Base-by-base conservation (phyloP, 2,329 filamentous ascomycete genomes). In the Tympanopsis confertula region DNA sequence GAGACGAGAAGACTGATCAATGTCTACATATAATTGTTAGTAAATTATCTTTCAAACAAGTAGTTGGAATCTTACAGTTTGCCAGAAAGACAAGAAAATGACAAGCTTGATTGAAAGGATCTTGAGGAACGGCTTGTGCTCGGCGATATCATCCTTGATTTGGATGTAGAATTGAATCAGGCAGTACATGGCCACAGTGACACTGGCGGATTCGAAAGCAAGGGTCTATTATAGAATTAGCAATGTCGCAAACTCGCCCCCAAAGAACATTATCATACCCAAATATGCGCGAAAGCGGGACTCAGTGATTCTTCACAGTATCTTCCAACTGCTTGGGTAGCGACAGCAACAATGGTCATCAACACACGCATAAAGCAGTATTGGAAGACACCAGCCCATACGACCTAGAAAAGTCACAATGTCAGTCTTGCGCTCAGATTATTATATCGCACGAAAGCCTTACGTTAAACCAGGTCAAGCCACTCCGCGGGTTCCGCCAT, bases 1-100 rank as follows among this genome's bases (percentile, higher is more conserved):
- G 74, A 74, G 1, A 67, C 70, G 43, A 58, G 67, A 24, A 72
- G 47, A 4, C 65, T 69, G 43, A 72, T 69, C 44, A 65, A 57
- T 4, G 65, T 61, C 3, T 56, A 68, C 59, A 33, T n/a, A 10
- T 10, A 28, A n/a, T n/a, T n/a, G 24, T n/a, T n/a, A n/a, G n/a
- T 10, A 10, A 10, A 28, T 10, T n/a, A 28, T 28, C 10, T 10
- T 10, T 28, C 10, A 28, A 28, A 28, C 10, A 28, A 28, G 17
- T 41, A 81, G 65, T 15, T 68, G 75, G 45, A 83, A 77, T 37
- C 76, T 47, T 48, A 70, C 68, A 57, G 63, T 66, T 52, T 94
- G 86, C 86, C 86, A 94, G 58, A 93, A 93, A 24, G 81, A 87
- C 47, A 94, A 70, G 65, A 94, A 94, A 50, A 94, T 86, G 51